Evolutionary conservation across 1,284 basidiomycete species (phyloP).

Genomic region (Paramarasmius palmivorus): DNA sequence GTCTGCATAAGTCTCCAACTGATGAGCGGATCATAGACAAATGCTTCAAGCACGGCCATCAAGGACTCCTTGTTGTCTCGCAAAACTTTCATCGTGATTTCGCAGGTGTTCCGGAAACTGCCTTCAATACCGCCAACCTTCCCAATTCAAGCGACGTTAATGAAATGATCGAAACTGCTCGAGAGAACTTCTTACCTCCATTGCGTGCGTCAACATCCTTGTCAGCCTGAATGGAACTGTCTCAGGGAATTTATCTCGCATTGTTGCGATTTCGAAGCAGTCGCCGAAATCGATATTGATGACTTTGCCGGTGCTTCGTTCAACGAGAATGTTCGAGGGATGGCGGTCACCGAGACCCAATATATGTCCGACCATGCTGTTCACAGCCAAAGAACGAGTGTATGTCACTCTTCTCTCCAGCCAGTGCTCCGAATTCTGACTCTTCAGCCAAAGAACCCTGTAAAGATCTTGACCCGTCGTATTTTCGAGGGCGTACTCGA

Average conservation of each 20-base stretch:
- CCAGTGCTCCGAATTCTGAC: slow-evolving; percentile 96
- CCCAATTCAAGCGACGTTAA: slow-evolving; percentile 15
- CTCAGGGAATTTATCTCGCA: slow-evolving; percentile 98
- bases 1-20: slow-evolving; percentile 86
- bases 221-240: slow-evolving; percentile 98
- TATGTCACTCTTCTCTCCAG: slow-evolving; percentile 96
- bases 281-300: slow-evolving; percentile 98
- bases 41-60: slow-evolving; percentile 96
- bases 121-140: slow-evolving; percentile 97
- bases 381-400: slow-evolving; percentile 93
- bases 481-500: slow-evolving; percentile 98
- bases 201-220: slow-evolving; percentile 97
- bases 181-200: slow-evolving; percentile 74
- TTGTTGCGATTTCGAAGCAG: slow-evolving; percentile 94
- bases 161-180: slow-evolving; percentile 9
- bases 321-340: slow-evolving; percentile 93
- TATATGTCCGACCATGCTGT: slow-evolving; percentile 97
- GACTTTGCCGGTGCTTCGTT: slow-evolving; percentile 92
- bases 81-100: slow-evolving; percentile 96
- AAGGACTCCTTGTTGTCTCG: slow-evolving; percentile 97
- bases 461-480: slow-evolving; percentile 99
- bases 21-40: slow-evolving; percentile 88
- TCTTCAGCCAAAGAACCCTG: slow-evolving; percentile 96
- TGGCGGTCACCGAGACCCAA: slow-evolving; percentile 98
- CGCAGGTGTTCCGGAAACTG: slow-evolving; percentile 94